Evolutionary conservation across 345 rosid species (phyloP), one percentile per base, ranked within the genome.

Genomic region (Gossypium arboreum): DNA sequence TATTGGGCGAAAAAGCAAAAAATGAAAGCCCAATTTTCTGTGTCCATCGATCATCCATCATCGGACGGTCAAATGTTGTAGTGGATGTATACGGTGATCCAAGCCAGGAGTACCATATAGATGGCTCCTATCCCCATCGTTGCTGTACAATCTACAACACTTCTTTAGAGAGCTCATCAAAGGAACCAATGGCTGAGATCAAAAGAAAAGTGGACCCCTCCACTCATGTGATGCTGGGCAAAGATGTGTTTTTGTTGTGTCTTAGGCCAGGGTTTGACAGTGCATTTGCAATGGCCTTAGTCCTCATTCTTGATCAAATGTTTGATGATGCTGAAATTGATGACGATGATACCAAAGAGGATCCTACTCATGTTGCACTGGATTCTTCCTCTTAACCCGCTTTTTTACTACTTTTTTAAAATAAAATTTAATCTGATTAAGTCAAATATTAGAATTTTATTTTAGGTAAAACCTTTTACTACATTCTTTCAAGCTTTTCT

Each of bases 231-330:
- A 25, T 79, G 68, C 86, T 86, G 3, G 89, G 85, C 39, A 88
- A 85, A 81, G 90, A 88, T 71, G 88, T 84, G 7, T 85, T 88
- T 75, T 70, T 81, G 17, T 43, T 86, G 2, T 75, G 80, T 60
- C 68, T 88, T 0, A 81, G 71, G 83, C 85, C 92, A 1, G 79
- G 90, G 3, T 85, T 27, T 22, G 73, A 65, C 22, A 3, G 51
- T n/a, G 69, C 69, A 10, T 65, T 65, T 41, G 86, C 92, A 7
- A 82, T 86, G 90, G 92, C 86, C 0, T 20, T 86, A 76, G 82
- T 88, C 13, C 77, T 88, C 16, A 71, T 86, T 64, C 90, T 88
- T 54, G 92, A 86, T 73, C 89, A 84, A 65, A 83, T 84, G 75
- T 78, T 56, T 76, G 83, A 78, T 15, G 87, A 65, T 11, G 52